Percentiles rank a stretch among this genome's conserved stretches.
These are phyloP conservation scores for Phascolomyces articulosus DNA, from an alignment of 371 early-diverging fungal species.

Conservation along the genomic window DNA sequence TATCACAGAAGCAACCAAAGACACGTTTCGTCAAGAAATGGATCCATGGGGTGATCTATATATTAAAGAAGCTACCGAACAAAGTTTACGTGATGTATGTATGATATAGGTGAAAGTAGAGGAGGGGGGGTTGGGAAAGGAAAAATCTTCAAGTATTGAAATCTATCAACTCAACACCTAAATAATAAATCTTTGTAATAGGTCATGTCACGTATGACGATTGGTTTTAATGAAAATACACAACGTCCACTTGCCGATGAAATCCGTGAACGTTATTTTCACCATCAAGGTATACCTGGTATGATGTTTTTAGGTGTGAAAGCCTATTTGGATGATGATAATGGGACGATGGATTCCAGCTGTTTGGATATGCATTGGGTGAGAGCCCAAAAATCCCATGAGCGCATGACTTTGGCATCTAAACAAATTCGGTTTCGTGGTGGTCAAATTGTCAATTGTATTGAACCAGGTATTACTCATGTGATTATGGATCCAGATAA, in stretches of 20 bases:
- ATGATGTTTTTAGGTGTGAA: slow-evolving; percentile 27
- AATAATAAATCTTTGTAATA: no score
- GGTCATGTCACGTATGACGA: slow-evolving; percentile 16
- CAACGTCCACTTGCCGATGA: slow-evolving; percentile 19
- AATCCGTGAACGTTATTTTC: slow-evolving; percentile 32
- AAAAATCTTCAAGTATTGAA: no score
- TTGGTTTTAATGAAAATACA: neutral
- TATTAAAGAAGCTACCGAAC: slow-evolving; percentile 54
- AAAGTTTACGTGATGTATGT: slow-evolving; percentile 57
- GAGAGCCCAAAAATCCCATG: slow-evolving; percentile 16
- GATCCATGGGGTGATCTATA: slow-evolving; percentile 75
- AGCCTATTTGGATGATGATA: slow-evolving; percentile 28
- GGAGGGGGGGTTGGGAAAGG: no score
- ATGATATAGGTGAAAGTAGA: no score
- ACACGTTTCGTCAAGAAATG: slow-evolving; percentile 49
- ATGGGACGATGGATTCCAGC: neutral
- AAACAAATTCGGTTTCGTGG: slow-evolving; percentile 27
- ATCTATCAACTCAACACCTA: no score
- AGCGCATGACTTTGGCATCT: slow-evolving; percentile 20
- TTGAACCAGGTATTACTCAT: slow-evolving; percentile 33
- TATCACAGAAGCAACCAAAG: slow-evolving; percentile 49
- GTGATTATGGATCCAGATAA: slow-evolving; percentile 29
- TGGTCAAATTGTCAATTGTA: slow-evolving; percentile 12
- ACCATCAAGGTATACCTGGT: slow-evolving; percentile 24
- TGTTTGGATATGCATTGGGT: slow-evolving; percentile 24